A percentile compares a stretch with the other conserved stretches of the same genome.
Conservation (phyloP, 345 rosid genomes). For the Euphorbia peplus region DNA sequence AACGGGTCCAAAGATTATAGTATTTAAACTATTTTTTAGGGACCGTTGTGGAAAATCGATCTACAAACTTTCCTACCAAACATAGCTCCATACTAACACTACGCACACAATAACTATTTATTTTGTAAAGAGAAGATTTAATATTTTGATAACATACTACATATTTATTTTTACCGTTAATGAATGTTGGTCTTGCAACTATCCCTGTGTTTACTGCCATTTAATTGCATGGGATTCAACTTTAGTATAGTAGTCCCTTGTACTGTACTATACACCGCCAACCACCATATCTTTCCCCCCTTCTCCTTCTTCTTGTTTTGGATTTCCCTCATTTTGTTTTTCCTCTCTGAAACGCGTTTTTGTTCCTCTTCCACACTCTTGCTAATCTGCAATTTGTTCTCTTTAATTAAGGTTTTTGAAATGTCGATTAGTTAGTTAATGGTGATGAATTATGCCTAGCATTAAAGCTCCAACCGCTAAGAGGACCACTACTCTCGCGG, state of each 20-base stretch:
- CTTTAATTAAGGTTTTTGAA: background rate
- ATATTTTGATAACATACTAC: no score
- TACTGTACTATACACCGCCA: background rate
- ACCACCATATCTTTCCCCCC: slow-evolving; percentile 11
- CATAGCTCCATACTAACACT: no score
- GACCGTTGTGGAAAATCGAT: no score
- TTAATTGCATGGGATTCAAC: slow-evolving; percentile 9
- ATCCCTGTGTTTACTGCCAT: background rate
- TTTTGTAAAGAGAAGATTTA: no score
- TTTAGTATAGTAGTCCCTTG: no score
- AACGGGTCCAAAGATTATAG: no score
- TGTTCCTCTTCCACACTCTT: background rate
- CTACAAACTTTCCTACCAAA: no score
- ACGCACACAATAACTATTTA: no score
- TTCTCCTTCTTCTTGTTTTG: background rate
- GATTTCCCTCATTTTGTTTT: background rate
- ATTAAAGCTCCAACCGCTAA: slow-evolving; percentile 62
- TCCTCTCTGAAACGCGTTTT: background rate
- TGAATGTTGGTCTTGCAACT: no score
- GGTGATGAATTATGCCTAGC: slow-evolving; percentile 52
- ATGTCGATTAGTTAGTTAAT: slow-evolving; percentile 1
- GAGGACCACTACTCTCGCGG: slow-evolving; percentile 61
- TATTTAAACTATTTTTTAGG: no score
- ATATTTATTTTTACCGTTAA: no score
- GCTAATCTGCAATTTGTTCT: background rate